Evolutionary conservation across 768 basidiomycete species (phyloP).

Genomic region (Terana coerulea): DNA sequence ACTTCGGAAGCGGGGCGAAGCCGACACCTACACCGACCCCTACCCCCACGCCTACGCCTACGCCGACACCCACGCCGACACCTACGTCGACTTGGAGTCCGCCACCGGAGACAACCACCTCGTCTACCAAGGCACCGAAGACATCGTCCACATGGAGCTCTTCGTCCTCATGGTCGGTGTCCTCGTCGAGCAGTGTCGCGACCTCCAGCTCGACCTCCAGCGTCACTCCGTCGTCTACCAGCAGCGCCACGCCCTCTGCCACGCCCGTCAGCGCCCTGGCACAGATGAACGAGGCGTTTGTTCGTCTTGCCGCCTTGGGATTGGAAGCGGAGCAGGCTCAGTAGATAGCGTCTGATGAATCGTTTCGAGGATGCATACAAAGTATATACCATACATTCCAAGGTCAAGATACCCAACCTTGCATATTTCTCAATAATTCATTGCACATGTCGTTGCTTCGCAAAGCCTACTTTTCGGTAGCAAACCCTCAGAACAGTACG

Average conservation of each 20-base stretch:
- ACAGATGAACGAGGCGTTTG: slow-evolving; percentile 1
- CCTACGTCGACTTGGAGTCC: slow-evolving; percentile 14
- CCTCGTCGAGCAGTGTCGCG: not conserved
- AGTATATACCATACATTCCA: not conserved
- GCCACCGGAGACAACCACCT: not conserved
- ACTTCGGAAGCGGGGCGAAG: slow-evolving; percentile 22
- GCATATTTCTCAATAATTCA: not conserved
- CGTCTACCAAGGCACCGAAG: not conserved
- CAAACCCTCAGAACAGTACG: not conserved
- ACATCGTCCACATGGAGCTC: not conserved
- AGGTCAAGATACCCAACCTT: slow-evolving; percentile 2
- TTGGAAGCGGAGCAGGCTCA: not conserved
- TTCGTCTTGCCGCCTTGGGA: slow-evolving; percentile 1
- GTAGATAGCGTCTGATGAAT: not conserved
- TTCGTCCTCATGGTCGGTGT: not conserved
- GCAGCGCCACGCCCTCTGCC: slow-evolving; percentile 1
- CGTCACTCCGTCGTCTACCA: not conserved
- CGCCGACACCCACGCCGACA: slow-evolving; percentile 7
- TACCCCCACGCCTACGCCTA: slow-evolving; percentile 10
- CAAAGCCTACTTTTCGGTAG: not conserved
- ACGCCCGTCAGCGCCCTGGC: slow-evolving; percentile 1
- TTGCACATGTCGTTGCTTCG: not conserved
- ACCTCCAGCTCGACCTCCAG: not conserved
- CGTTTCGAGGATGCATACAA: not conserved
- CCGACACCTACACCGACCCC: slow-evolving; percentile 8